Percentiles rank a stretch among this genome's conserved stretches.
These are phyloP conservation scores for Aspergillus conjunctus DNA, from an alignment of 495 filamentous ascomycete genomes.

Conservation along the genomic window DNA sequence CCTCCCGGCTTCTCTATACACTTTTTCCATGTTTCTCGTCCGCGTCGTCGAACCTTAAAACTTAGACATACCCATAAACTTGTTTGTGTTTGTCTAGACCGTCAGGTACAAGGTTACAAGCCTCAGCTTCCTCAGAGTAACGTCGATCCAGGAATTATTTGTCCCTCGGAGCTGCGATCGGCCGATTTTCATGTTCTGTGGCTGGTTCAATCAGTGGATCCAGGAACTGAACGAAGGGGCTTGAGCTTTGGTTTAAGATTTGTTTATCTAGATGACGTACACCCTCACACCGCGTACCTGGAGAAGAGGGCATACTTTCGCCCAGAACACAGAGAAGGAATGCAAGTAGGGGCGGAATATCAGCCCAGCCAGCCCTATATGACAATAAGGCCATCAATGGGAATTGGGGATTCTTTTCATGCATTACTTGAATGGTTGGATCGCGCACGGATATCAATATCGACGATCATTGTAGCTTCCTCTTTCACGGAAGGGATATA, in stretches of 20 bases:
- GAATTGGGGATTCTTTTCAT: slow-evolving; percentile 10
- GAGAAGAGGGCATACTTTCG: not conserved
- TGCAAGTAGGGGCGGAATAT: slow-evolving; percentile 9
- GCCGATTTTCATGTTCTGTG: slow-evolving; percentile 8
- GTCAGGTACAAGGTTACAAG: not conserved
- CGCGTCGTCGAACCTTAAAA: slow-evolving; percentile 11
- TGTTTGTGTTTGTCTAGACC: slow-evolving; percentile 8
- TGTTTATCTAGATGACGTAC: not conserved
- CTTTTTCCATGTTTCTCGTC: not conserved
- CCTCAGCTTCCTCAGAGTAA: not conserved
- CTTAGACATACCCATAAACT: not conserved
- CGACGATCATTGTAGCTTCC: slow-evolving; percentile 7
- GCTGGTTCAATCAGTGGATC: not conserved
- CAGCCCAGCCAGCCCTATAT: slow-evolving; percentile 17
- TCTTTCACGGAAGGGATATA: slow-evolving; percentile 14
- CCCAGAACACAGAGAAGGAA: slow-evolving; percentile 7
- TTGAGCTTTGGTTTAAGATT: not conserved
- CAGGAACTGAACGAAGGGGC: not conserved
- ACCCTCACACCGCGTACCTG: not conserved
- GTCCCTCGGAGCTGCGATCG: not conserved
- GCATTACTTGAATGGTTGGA: slow-evolving; percentile 23
- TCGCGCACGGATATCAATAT: slow-evolving; percentile 27
- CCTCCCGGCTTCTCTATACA: not conserved
- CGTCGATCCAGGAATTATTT: slow-evolving; percentile 1
- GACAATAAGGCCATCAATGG: slow-evolving; percentile 6